phyloP scores from a whole-genome alignment of 345 rosid genomes.

The Eucalyptus victrix region DNA sequence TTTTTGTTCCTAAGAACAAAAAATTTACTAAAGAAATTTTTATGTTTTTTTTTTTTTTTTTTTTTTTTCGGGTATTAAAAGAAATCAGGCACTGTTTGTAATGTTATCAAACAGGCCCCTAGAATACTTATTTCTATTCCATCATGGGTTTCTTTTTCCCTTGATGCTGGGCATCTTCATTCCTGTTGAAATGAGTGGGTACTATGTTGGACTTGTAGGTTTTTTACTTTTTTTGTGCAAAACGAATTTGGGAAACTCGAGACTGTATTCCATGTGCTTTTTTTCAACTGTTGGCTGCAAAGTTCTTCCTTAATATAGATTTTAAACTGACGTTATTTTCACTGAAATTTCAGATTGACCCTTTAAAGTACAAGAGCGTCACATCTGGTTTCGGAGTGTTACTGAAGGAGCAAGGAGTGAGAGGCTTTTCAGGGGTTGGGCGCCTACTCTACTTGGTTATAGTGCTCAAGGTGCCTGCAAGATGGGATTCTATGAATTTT shows the following conservation, averaged over 20 bases:
- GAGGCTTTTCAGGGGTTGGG: slow-evolving; percentile 98
- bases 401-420: slow-evolving; percentile 80
- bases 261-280: background rate
- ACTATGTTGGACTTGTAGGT: background rate
- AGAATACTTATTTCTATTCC: background rate
- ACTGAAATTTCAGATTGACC: slow-evolving; percentile 61
- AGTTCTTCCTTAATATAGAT: background rate
- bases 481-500: slow-evolving; percentile 92
- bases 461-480: slow-evolving; percentile 99
- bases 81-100: no score
- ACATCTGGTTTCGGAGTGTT: slow-evolving; percentile 87
- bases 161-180: background rate
- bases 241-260: background rate
- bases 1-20: no score
- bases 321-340: background rate
- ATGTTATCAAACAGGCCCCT: no score
- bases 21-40: no score
- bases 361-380: slow-evolving; percentile 85
- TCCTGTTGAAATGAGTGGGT: background rate
- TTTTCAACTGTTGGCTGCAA: background rate
- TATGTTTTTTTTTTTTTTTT: no score
- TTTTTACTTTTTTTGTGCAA: background rate
- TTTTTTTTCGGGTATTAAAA: no score
- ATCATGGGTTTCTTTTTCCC: background rate
- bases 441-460: slow-evolving; percentile 92